phyloP scores from a whole-genome alignment of 2,329 filamentous ascomycete genomes.

The Emmonsia crescens region DNA sequence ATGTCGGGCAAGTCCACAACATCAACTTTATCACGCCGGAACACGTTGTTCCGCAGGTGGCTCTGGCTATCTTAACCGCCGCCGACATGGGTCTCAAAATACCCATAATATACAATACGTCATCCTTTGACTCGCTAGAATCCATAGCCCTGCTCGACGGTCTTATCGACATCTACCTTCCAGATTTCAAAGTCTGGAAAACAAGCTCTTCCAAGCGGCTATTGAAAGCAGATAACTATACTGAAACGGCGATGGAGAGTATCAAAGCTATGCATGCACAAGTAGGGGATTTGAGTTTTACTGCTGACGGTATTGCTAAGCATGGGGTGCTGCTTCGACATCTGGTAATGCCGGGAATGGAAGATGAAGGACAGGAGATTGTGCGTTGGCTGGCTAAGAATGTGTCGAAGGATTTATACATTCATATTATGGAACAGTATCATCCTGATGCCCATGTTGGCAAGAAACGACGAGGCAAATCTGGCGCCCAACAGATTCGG shows the following conservation, averaged over 20 bases:
- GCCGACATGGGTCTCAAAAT: constrained; percentile 57
- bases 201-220: constrained; percentile 54
- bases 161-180: constrained; percentile 75
- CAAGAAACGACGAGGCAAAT: constrained; percentile 43
- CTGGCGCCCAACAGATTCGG: constrained; percentile 40
- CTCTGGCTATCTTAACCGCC: constrained; percentile 62
- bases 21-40: constrained; percentile 83
- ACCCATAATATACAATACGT: constrained; percentile 78
- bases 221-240: constrained; percentile 69
- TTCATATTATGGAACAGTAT: constrained; percentile 87
- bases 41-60: constrained; percentile 76
- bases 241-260: constrained; percentile 60
- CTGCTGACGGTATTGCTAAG: constrained; percentile 68
- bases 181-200: constrained; percentile 78
- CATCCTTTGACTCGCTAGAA: constrained; percentile 64
- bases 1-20: constrained; percentile 72
- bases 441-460: constrained; percentile 71
- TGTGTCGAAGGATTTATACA: constrained; percentile 63
- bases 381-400: constrained; percentile 65
- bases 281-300: constrained; percentile 75
- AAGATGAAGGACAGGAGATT: constrained; percentile 61
- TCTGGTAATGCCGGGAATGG: constrained; percentile 73
- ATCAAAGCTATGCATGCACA: constrained; percentile 70
- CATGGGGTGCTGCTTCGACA: constrained; percentile 65
- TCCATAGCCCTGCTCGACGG: constrained; percentile 65